Evolutionary conservation across 768 basidiomycete species (phyloP).

Genomic region (Lentinula guzmanii): DNA sequence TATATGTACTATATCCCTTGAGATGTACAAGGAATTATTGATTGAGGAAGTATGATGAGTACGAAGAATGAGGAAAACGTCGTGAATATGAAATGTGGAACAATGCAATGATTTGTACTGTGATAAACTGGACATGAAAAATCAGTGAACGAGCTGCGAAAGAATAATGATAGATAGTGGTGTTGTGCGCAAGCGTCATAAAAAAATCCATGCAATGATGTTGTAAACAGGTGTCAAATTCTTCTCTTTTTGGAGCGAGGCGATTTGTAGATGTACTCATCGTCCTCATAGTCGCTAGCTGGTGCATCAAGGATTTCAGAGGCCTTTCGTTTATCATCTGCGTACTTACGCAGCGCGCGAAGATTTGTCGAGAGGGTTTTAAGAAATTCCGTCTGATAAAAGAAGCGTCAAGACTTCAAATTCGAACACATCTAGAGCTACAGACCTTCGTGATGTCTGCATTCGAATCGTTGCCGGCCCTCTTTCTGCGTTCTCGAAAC

Average conservation of each 20-base stretch:
- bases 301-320: conserved; percentile 7
- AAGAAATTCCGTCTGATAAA: conserved; percentile 58
- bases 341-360: conserved; percentile 55
- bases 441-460: conserved; percentile 56
- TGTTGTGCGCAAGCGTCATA: neutral
- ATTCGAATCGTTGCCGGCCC: conserved; percentile 39
- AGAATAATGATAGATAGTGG: neutral
- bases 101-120: neutral
- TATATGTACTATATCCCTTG: neutral
- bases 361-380: conserved; percentile 55
- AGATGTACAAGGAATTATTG: neutral
- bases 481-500: conserved; percentile 59
- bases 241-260: conserved; percentile 4
- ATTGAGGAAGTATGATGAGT: neutral
- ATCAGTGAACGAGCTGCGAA: neutral
- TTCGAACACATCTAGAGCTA: neutral
- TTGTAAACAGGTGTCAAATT: neutral
- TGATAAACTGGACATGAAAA: neutral
- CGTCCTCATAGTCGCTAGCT: neutral
- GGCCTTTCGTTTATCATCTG: conserved; percentile 40
- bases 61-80: neutral
- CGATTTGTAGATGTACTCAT: conserved; percentile 1
- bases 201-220: neutral
- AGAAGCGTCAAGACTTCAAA: neutral
- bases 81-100: neutral